A percentile compares a stretch with the other conserved stretches of the same genome.
Conservation (phyloP, 2,329 filamentous ascomycete species). For the Penicillium aurantiogriseum region DNA sequence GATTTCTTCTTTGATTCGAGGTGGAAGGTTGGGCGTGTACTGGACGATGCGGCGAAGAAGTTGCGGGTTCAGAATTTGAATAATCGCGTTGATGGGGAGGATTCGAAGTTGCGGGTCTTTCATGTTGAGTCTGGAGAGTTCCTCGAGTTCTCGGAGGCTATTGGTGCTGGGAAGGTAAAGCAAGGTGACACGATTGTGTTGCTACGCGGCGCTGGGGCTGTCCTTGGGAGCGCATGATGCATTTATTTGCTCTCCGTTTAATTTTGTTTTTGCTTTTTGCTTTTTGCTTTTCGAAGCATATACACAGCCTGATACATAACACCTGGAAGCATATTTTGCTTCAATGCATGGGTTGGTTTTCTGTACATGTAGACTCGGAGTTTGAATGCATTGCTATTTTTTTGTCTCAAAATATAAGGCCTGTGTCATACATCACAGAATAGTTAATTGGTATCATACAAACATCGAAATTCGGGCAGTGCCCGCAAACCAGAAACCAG, state of each 20-base stretch:
- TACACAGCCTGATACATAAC: conserved; percentile 5
- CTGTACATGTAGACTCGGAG: background rate
- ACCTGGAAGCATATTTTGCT: conserved; percentile 9
- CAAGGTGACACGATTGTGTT: conserved; percentile 90
- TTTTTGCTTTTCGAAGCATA: conserved; percentile 8
- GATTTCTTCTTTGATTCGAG: conserved; percentile 78
- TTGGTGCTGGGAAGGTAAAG: conserved; percentile 65
- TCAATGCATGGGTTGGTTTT: background rate
- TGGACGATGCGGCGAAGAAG: conserved; percentile 46
- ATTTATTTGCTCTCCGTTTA: background rate
- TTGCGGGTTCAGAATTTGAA: conserved; percentile 48
- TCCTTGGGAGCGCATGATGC: conserved; percentile 60
- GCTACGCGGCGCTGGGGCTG: conserved; percentile 78
- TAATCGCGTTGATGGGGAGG: conserved; percentile 48
- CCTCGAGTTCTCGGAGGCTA: conserved; percentile 82
- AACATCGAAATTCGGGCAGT: conserved; percentile 14
- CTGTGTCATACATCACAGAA: conserved; percentile 8
- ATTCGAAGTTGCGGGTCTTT: conserved; percentile 80
- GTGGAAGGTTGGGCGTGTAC: conserved; percentile 77
- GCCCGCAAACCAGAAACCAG: background rate
- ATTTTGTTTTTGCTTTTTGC: background rate
- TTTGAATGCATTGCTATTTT: conserved; percentile 1
- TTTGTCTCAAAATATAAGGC: background rate
- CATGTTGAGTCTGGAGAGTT: conserved; percentile 87
- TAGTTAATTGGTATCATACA: conserved; percentile 24